A percentile compares a stretch with the other conserved stretches of the same genome.
Evolutionary conservation across 2,329 filamentous ascomycete species (phyloP).

Genomic region (Cytospora mali): DNA sequence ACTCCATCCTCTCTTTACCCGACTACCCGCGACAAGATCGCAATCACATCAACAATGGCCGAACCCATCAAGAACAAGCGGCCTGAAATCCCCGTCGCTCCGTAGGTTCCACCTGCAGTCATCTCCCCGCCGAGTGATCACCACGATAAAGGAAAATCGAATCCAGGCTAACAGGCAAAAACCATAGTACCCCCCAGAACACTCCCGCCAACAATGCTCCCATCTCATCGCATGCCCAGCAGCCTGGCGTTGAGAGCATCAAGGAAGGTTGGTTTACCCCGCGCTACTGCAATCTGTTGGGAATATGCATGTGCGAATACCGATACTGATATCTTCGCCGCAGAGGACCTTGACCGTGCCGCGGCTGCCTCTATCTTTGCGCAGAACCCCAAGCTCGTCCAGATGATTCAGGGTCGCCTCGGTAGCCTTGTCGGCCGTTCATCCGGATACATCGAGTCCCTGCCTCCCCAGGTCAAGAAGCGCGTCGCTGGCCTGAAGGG

Average conservation of each 20-base stretch:
- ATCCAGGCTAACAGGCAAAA: conserved; percentile 35
- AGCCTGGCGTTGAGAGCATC: conserved; percentile 91
- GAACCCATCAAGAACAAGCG: conserved; percentile 68
- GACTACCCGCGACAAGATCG: conserved; percentile 30
- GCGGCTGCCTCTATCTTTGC: conserved; percentile 91
- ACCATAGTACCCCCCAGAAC: conserved; percentile 90
- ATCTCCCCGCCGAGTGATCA: conserved; percentile 9
- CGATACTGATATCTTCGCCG: conserved; percentile 31
- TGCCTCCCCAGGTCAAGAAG: conserved; percentile 84
- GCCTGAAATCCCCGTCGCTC: conserved; percentile 57
- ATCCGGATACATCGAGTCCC: conserved; percentile 96
- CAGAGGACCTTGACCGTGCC: conserved; percentile 89
- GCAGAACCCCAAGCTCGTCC: conserved; percentile 90
- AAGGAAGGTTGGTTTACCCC: conserved; percentile 78
- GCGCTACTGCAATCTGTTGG: conserved; percentile 15
- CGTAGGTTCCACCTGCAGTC: conserved; percentile 51
- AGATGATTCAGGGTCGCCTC: conserved; percentile 97
- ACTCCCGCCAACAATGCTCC: conserved; percentile 94
- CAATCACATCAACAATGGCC: conserved; percentile 53
- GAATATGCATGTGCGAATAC: conserved; percentile 8
- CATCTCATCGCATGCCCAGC: conserved; percentile 95
- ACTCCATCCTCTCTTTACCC: conserved; percentile 27
- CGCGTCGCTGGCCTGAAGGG: conserved; percentile 95
- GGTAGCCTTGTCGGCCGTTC: conserved; percentile 90
- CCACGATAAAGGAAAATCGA: conserved; percentile 27